These are phyloP conservation scores for Nothopassalora personata DNA, from an alignment of 2,329 filamentous ascomycete genomes.

Conservation along the genomic window DNA sequence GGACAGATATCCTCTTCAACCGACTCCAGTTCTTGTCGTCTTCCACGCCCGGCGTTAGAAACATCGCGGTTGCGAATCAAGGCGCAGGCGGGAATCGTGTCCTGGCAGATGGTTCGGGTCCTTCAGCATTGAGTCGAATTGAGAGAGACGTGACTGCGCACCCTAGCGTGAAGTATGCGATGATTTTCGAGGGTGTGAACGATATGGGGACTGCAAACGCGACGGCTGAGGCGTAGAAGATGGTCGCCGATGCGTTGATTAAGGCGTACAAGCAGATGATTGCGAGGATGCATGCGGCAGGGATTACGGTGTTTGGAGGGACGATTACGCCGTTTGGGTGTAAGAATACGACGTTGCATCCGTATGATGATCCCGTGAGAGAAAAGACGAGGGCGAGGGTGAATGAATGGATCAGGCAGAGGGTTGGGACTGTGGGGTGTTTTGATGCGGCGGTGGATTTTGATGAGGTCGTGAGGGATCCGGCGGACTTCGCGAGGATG, in stretches of 20 bases:
- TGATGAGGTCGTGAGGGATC: constrained; percentile 52
- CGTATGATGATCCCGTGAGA: constrained; percentile 51
- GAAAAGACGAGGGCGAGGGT: constrained; percentile 54
- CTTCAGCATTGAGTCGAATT: constrained; percentile 55
- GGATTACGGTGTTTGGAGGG: constrained; percentile 55
- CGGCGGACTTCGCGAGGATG: constrained; percentile 46
- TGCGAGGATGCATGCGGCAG: constrained; percentile 48
- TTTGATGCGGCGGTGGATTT: constrained; percentile 63
- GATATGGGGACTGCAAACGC: constrained; percentile 55
- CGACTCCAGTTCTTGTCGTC: constrained; percentile 43
- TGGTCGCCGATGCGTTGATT: constrained; percentile 49
- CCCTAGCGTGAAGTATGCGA: constrained; percentile 53
- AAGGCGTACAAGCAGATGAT: constrained; percentile 56
- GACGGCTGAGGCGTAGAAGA: constrained; percentile 41
- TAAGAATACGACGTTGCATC: constrained; percentile 40
- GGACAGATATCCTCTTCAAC: constrained; percentile 54
- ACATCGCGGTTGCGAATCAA: constrained; percentile 58
- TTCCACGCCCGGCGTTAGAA: constrained; percentile 24
- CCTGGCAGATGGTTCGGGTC: constrained; percentile 57
- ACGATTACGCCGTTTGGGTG: constrained; percentile 62
- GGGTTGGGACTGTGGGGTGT: constrained; percentile 33
- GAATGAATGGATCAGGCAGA: constrained; percentile 57
- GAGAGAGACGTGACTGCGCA: constrained; percentile 60
- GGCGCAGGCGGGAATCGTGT: constrained; percentile 65
- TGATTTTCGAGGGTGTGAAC: constrained; percentile 66